Conservation (phyloP, 2,329 filamentous ascomycete species). For the Pezicula rhizophila region DNA sequence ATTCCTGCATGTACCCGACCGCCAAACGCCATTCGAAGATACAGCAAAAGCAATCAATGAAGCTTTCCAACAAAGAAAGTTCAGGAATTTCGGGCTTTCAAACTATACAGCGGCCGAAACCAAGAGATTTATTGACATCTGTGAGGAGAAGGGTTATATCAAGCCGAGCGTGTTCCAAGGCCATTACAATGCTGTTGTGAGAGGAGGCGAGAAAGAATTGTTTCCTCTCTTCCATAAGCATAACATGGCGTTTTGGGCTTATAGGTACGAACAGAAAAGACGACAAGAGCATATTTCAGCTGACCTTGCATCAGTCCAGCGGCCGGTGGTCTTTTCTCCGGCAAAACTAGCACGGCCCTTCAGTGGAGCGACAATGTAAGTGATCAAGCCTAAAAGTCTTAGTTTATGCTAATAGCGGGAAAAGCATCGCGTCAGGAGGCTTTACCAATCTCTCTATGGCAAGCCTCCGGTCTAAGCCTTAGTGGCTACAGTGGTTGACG, state of each 20-base stretch:
- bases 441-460: slow-evolving; percentile 24
- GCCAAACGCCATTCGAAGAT: slow-evolving; percentile 65
- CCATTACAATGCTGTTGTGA: slow-evolving; percentile 77
- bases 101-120: slow-evolving; percentile 84
- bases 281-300: not conserved
- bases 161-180: slow-evolving; percentile 75
- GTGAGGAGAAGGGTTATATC: slow-evolving; percentile 72
- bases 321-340: slow-evolving; percentile 23
- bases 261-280: slow-evolving; percentile 41
- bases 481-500: slow-evolving; percentile 20
- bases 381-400: not conserved
- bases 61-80: slow-evolving; percentile 74
- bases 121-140: slow-evolving; percentile 71
- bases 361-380: not conserved
- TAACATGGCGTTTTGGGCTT: slow-evolving; percentile 68
- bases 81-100: slow-evolving; percentile 68
- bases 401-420: not conserved
- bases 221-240: slow-evolving; percentile 66
- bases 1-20: slow-evolving; percentile 64
- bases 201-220: slow-evolving; percentile 67
- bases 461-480: slow-evolving; percentile 24
- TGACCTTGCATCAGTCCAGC: slow-evolving; percentile 11
- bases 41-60: slow-evolving; percentile 70
- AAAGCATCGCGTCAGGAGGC: slow-evolving; percentile 11
- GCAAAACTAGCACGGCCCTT: slow-evolving; percentile 1